phyloP scores from a whole-genome alignment of 768 basidiomycete species.

The Mycena leptocephala region DNA sequence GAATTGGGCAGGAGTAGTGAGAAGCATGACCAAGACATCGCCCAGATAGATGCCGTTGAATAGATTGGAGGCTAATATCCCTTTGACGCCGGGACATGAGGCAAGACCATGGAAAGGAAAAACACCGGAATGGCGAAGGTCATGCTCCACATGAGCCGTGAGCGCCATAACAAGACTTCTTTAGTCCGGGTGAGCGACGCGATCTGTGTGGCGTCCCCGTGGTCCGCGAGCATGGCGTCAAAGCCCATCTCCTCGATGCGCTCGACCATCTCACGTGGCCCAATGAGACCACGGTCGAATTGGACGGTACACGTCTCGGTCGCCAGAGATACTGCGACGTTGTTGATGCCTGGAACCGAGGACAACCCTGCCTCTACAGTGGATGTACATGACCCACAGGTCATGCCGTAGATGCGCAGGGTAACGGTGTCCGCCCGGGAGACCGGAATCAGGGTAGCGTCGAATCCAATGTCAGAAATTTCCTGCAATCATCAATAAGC shows the following conservation, averaged over 20 bases:
- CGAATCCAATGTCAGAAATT: slow-evolving; percentile 95
- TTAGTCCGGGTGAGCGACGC: slow-evolving; percentile 90
- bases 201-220: slow-evolving; percentile 87
- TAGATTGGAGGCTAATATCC: slow-evolving; percentile 66
- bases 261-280: slow-evolving; percentile 91
- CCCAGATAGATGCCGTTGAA: slow-evolving; percentile 84
- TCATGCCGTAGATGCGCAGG: slow-evolving; percentile 93
- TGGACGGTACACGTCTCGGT: slow-evolving; percentile 83
- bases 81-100: slow-evolving; percentile 75
- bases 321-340: slow-evolving; percentile 81
- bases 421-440: slow-evolving; percentile 77
- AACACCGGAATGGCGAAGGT: slow-evolving; percentile 95
- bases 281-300: slow-evolving; percentile 82
- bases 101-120: slow-evolving; percentile 89
- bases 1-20: slow-evolving; percentile 95
- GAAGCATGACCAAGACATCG: slow-evolving; percentile 80
- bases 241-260: slow-evolving; percentile 92
- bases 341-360: slow-evolving; percentile 80
- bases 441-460: slow-evolving; percentile 83
- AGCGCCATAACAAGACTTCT: slow-evolving; percentile 93
- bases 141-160: slow-evolving; percentile 81
- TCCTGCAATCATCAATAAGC: slow-evolving; percentile 66
- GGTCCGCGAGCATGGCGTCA: slow-evolving; percentile 88
- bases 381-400: slow-evolving; percentile 85
- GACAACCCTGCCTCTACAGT: slow-evolving; percentile 82